phyloP scores from a whole-genome alignment of 176 grass and related monocot species.

The Alloteropsis semialata region DNA sequence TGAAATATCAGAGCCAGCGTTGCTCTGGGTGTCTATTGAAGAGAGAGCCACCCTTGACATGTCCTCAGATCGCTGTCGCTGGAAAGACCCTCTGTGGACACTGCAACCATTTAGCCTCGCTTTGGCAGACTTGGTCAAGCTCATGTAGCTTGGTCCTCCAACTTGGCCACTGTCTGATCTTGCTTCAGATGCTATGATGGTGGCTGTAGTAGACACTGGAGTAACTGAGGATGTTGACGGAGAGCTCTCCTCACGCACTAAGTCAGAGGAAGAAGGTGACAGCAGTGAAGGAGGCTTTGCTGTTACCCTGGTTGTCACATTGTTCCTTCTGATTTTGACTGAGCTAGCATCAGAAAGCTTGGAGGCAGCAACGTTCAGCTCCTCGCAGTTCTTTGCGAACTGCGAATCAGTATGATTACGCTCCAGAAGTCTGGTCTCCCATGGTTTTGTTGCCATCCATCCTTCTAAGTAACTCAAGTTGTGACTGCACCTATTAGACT shows the following conservation, averaged over 20 bases:
- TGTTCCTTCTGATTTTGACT: slow-evolving; percentile 52
- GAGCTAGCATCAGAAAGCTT: slow-evolving; percentile 34
- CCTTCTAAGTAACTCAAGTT: slow-evolving; percentile 57
- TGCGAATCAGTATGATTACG: slow-evolving; percentile 17
- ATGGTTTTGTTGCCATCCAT: slow-evolving; percentile 79
- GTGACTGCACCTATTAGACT: slow-evolving; percentile 26
- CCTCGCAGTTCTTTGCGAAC: slow-evolving; percentile 30
- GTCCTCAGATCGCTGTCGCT: slow-evolving; percentile 39
- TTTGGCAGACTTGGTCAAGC: slow-evolving; percentile 64
- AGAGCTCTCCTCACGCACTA: slow-evolving; percentile 31
- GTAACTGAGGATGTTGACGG: slow-evolving; percentile 46
- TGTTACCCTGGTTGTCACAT: slow-evolving; percentile 48
- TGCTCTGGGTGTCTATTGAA: slow-evolving; percentile 55
- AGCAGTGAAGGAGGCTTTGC: slow-evolving; percentile 38
- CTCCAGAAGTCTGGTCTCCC: slow-evolving; percentile 51
- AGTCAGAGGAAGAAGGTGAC: slow-evolving; percentile 58
- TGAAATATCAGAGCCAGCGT: slow-evolving; percentile 30
- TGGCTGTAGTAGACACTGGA: slow-evolving; percentile 26
- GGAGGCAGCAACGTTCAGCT: slow-evolving; percentile 23
- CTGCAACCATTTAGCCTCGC: slow-evolving; percentile 47
- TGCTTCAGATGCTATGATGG: slow-evolving; percentile 18
- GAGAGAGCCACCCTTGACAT: slow-evolving; percentile 43
- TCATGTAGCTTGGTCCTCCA: slow-evolving; percentile 67
- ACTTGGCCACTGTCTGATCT: slow-evolving; percentile 37
- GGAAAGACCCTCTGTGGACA: slow-evolving; percentile 13